Conservation (phyloP, 495 filamentous ascomycete genomes). For the Tuber melanosporum region DNA sequence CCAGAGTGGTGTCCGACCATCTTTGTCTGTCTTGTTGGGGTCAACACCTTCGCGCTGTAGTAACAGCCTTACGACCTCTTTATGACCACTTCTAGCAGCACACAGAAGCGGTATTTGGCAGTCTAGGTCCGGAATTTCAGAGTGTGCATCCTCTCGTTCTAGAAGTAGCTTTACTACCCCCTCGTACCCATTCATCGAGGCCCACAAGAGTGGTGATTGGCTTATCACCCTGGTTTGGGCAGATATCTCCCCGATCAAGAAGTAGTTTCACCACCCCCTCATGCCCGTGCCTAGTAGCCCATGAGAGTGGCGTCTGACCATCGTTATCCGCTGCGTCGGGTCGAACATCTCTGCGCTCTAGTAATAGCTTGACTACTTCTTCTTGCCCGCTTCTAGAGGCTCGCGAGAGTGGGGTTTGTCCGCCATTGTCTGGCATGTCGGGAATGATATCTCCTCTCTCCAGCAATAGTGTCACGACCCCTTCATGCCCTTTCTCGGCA, state of each 20-base stretch:
- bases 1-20: conserved; percentile 10
- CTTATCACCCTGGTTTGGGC: neutral
- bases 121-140: neutral
- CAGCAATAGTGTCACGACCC: conserved; percentile 7
- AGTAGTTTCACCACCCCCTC: conserved; percentile 13
- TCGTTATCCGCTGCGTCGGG: neutral
- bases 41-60: conserved; percentile 1
- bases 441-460: neutral
- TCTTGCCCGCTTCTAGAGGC: conserved; percentile 8
- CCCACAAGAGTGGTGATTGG: conserved; percentile 12
- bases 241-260: conserved; percentile 8
- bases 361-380: conserved; percentile 6
- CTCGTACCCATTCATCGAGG: conserved; percentile 17
- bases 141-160: neutral
- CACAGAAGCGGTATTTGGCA: neutral
- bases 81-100: conserved; percentile 15
- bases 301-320: neutral
- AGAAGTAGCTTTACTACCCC: conserved; percentile 1
- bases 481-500: conserved; percentile 8
- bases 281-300: conserved; percentile 13
- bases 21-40: neutral
- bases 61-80: conserved; percentile 16
- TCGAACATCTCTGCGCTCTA: neutral
- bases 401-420: conserved; percentile 15
- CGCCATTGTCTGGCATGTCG: neutral